Base-by-base conservation (phyloP, 805 yeast species). In the Candida morakotiae region DNA sequence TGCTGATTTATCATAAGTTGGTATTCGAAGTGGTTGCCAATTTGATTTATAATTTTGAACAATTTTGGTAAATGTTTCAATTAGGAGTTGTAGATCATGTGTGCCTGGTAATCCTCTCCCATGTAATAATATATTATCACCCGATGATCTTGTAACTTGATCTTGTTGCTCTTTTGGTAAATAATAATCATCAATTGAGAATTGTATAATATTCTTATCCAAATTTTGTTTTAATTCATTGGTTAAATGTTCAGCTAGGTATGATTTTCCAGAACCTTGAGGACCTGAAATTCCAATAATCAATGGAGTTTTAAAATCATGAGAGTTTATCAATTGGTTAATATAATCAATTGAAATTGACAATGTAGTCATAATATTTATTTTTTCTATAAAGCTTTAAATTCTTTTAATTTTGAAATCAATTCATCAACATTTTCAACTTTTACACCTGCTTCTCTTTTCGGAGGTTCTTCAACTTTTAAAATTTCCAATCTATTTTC, bases 91-190 rank as follows among this genome's bases (percentile, higher is more conserved):
- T 13, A 85, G 51, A 52, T 91, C 97, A 56, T 91, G 98, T 0
- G 98, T 91, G 0, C 97, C 97, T 0, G 98, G 98, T 11, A 86
- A 68, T 0, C 98, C 98, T 18, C 98, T 64, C 2, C 95, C 95
- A 41, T 69, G 73, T 13, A 87, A 51, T 32, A 91, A 61, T 24
- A 60, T 54, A 52, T 86, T 85, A 10, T 60, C 69, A 41, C 64
- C 60, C 10, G 37, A 19, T 9, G 24, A 29, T 2, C 65, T 59
- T 1, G 73, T 71, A 17, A 88, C 52, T 22, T 43, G 41, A 18
- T 40, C 42, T 52, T 87, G 96, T 14, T 81, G 81, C 6, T 52
- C 58, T 52, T 77, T 79, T 0, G 86, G 77, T 27, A 86, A 62
- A 55, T 91, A 91, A 41, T 87, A 76, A 58, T 93, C 98, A 60